Evolutionary conservation across 495 filamentous ascomycete species (phyloP).

Genomic region (Aspergillus mulundensis): DNA sequence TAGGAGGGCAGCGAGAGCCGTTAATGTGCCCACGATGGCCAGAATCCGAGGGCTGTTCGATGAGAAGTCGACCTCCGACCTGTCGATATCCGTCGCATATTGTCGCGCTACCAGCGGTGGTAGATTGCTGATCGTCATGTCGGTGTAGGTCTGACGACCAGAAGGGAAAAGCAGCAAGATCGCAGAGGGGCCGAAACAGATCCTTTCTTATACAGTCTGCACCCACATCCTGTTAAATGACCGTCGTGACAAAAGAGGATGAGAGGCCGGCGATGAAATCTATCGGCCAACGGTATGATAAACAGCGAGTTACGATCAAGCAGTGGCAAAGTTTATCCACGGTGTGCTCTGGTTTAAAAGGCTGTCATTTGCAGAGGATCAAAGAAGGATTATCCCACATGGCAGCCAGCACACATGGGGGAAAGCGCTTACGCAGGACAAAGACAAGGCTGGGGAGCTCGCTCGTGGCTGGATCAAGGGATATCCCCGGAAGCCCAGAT

Average conservation of each 20-base stretch:
- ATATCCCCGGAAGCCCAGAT: background rate
- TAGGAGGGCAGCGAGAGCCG: constrained; percentile 13
- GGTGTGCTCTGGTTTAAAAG: background rate
- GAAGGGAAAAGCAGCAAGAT: background rate
- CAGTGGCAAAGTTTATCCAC: background rate
- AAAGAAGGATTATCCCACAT: background rate
- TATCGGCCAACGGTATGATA: background rate
- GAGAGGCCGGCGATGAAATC: background rate
- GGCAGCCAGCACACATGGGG: too few relatives aligned
- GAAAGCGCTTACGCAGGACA: too few relatives aligned
- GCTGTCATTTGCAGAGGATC: background rate
- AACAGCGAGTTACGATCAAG: background rate
- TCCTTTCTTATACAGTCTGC: background rate
- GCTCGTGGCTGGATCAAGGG: background rate
- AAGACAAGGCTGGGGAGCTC: too few relatives aligned
- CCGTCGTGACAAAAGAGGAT: background rate
- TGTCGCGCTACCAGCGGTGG: background rate
- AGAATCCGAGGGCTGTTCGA: constrained; percentile 27
- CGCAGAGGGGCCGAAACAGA: background rate
- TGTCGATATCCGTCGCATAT: background rate
- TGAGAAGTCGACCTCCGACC: background rate
- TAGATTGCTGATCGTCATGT: background rate
- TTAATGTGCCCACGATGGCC: constrained; percentile 17
- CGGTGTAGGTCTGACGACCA: background rate
- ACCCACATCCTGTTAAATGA: background rate